Percentiles rank a stretch among this genome's conserved stretches.
These are phyloP conservation scores for Monosporascus sp. DNA, from an alignment of 2,329 filamentous ascomycete genomes.

Conservation along the genomic window DNA sequence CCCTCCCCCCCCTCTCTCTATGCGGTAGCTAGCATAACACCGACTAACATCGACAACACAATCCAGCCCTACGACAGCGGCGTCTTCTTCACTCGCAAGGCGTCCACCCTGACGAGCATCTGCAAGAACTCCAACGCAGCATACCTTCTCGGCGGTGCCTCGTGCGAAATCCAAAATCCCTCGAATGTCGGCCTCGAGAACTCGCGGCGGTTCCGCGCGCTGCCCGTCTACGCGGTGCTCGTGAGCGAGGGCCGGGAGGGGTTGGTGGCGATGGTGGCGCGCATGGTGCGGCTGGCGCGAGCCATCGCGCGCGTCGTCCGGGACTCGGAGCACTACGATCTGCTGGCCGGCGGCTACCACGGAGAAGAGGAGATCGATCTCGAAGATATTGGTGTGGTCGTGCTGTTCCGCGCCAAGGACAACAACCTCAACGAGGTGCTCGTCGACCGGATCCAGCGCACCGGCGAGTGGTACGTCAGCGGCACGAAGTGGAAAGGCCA, in stretches of 20 bases:
- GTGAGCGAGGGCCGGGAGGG: slow-evolving; percentile 67
- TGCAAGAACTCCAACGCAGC: slow-evolving; percentile 83
- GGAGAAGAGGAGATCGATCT: slow-evolving; percentile 35
- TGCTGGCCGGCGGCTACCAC: slow-evolving; percentile 48
- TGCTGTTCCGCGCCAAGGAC: slow-evolving; percentile 72
- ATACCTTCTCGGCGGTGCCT: slow-evolving; percentile 55
- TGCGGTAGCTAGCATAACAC: neutral
- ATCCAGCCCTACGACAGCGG: slow-evolving; percentile 79
- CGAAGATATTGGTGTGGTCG: slow-evolving; percentile 60
- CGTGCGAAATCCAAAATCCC: slow-evolving; percentile 62
- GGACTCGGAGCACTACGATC: slow-evolving; percentile 57
- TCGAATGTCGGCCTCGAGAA: slow-evolving; percentile 87
- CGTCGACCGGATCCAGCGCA: slow-evolving; percentile 68
- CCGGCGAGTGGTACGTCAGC: slow-evolving; percentile 73
- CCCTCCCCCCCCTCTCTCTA: neutral
- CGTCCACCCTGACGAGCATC: slow-evolving; percentile 52
- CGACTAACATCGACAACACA: neutral
- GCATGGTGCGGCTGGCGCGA: slow-evolving; percentile 68
- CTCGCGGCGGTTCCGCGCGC: slow-evolving; percentile 80
- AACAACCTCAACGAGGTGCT: slow-evolving; percentile 58
- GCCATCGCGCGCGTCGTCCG: slow-evolving; percentile 59
- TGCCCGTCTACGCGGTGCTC: slow-evolving; percentile 83
- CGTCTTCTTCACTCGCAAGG: slow-evolving; percentile 73
- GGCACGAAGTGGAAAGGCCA: slow-evolving; percentile 72
- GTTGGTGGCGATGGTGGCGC: slow-evolving; percentile 62